Evolutionary conservation across 2,329 filamentous ascomycete genomes (phyloP), one percentile per base, ranked within the genome.

Genomic region (Fusarium staphyleae): DNA sequence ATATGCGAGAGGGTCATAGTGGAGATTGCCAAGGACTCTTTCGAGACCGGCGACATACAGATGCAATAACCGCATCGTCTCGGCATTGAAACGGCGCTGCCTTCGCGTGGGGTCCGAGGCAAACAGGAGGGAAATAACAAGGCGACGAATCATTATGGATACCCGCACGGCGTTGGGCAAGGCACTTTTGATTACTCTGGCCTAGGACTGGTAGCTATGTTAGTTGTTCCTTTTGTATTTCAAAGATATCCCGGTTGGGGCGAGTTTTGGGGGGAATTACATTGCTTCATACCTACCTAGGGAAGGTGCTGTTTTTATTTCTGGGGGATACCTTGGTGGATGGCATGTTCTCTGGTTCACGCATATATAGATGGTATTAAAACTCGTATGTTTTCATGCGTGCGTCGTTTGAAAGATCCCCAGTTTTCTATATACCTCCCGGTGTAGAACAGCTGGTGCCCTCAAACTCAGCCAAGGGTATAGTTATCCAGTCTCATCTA

Each of bases 1-100:
- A 61, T 74, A 30, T 66, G 67, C 48, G 55, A 60, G 43, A 71
- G 68, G 52, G 55, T 74, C 45, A 60, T 74, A 19, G 55, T 71
- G 13, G 67, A 72, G 48, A 65, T 65, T 3, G 55, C 58, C 24
- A 70, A 70, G 42, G 52, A 55, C 16, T 66, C 67, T 29, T 60
- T 65, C 45, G 62, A 62, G n/a, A 48, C 46, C 12, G 44, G 41
- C 7, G 33, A 45, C 8, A 60, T 48, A 34, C 39, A 47, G 10
- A 60, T 48, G 37, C 39, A 47, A 37, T 49, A 15, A 40, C 32
- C 32, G 12, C 19, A 22, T 22, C 19, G 19, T 22, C 19, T 22
- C 19, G 19, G 19, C 19, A 7, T 22, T 22, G 19, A 7, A 22
- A n/a, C 19, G 19, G 7, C 19, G 19, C 19, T 22, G 19, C 7